Evolutionary conservation across 2,329 filamentous ascomycete species (phyloP).

Genomic region (Emydomyces testavorans): DNA sequence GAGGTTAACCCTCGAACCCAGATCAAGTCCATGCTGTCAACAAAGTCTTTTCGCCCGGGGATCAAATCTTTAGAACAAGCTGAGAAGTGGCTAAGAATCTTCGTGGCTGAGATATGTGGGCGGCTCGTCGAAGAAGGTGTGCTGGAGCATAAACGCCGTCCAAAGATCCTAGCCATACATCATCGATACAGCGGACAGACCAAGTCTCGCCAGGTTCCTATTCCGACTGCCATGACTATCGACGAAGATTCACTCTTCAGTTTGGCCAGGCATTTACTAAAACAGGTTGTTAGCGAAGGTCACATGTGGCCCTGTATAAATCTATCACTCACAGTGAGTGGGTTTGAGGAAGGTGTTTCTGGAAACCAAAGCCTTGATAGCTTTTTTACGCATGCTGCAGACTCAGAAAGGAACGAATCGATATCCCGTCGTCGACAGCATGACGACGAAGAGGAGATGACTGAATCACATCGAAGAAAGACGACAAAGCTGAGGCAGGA

Average conservation of each 20-base stretch:
- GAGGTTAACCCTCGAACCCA: constrained; percentile 85
- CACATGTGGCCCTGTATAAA: constrained; percentile 85
- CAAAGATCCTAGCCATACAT: constrained; percentile 75
- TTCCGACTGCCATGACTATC: constrained; percentile 62
- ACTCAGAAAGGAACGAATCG: constrained; percentile 20
- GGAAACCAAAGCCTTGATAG: constrained; percentile 77
- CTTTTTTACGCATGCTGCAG: constrained; percentile 62
- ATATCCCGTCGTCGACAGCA: not conserved
- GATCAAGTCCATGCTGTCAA: constrained; percentile 94
- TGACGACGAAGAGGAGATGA: not conserved
- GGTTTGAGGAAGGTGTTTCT: constrained; percentile 76
- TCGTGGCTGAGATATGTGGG: constrained; percentile 80
- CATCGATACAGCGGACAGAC: constrained; percentile 63
- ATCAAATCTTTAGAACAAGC: constrained; percentile 71
- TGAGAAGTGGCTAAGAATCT: constrained; percentile 76
- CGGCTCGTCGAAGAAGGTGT: constrained; percentile 84
- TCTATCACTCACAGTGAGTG: constrained; percentile 75
- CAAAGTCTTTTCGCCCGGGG: constrained; percentile 82
- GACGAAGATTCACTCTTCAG: constrained; percentile 63
- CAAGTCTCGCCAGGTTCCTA: constrained; percentile 62
- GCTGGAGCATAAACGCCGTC: constrained; percentile 72
- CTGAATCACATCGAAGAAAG: not conserved
- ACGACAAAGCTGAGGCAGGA: not conserved
- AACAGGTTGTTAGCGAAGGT: constrained; percentile 66
- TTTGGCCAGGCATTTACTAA: constrained; percentile 62